Evolutionary conservation across 768 basidiomycete species (phyloP), one percentile per base, ranked within the genome.

Genomic region (Amanita inopinata): DNA sequence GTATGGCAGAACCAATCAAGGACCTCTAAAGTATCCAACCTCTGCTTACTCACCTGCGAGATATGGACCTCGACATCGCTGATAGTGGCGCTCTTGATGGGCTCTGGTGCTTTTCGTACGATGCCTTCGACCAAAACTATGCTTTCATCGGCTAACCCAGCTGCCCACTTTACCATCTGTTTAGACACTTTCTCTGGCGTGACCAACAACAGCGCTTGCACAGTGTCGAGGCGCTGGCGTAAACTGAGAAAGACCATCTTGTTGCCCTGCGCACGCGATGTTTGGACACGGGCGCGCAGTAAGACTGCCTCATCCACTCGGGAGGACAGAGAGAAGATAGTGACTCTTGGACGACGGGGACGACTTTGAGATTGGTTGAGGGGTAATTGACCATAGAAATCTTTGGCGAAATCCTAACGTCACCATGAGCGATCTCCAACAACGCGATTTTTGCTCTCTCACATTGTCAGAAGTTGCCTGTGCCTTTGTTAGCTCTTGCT

Each of bases 121-220:
- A 69, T 55, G 28, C 91, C 94, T 61, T 92, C 83, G 4, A 94
- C 83, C 17, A 93, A 76, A 4, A 98, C 83, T 54, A 99, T 92
- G 46, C 83, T 87, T 66, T 99, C 96, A 53, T 76, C 75, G 19
- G 81, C 67, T 38, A 98, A 64, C 18, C 75, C 57, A 14, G 80
- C 79, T 12, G 82, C 76, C 84, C 86, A 98, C 63, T 91, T 96
- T 28, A 91, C 77, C 96, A 99, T 99, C 59, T 94, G 92, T 64
- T 93, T 97, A 48, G 89, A 93, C 19, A 98, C 73, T 54, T 76
- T 80, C 34, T 77, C 83, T 8, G 78, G 73, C 7, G 82, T 66
- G 17, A 85, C 76, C 36, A 69, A 62, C 47, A 94, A 67, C 30
- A 98, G 66, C 25, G 85, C 92, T 59, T 98, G 94, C 6, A 99